Base-by-base conservation (phyloP, 2,329 filamentous ascomycete genomes). In the Myotisia sp. region DNA sequence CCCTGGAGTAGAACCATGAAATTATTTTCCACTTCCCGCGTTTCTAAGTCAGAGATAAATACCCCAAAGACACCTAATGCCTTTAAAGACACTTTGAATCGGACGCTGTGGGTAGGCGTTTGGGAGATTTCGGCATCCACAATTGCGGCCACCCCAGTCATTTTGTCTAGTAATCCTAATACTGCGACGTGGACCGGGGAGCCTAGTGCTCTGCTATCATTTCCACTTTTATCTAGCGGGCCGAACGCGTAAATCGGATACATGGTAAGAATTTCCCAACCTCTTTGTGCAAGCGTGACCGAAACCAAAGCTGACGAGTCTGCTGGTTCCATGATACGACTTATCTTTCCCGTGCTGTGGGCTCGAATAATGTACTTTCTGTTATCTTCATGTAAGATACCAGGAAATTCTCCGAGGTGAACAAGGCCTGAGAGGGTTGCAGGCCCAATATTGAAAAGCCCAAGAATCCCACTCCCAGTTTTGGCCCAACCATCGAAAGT, bases 111-210 rank as follows among this genome's bases (percentile, higher is more conserved):
- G 37, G 72, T 76, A 5, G 67, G 62, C 22, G 68, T 58, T 44
- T 76, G 52, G 21, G 67, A 68, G 28, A 76, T 67, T 18, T 70
- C 65, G n/a, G 64, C 76, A 23, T 64, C 66, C 1, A 78, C 62
- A 5, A 93, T 68, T 0, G 84, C 85, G 1, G 83, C 85, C 1
- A 78, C 74, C 0, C 85, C 87, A 0, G 84, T 84, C 81, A 95
- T 92, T 56, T 94, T 93, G 2, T 71, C 79, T 3, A 92, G 44
- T 2, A 95, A 62, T 0, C 87, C 87, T 1, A 95, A 56, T 12
- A 79, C 75, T 1, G 82, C 75, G 2, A 86, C 63, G 27, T 54
- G 3, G 41, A 32, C 3, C 18, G 59, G 59, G 0, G 77, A 60
- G 0, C 54, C 46, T 1, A 42, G 33, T 6, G 47, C 45, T 1